Conservation (phyloP, 345 rosid species). For the Rhodamnia rubescens region DNA sequence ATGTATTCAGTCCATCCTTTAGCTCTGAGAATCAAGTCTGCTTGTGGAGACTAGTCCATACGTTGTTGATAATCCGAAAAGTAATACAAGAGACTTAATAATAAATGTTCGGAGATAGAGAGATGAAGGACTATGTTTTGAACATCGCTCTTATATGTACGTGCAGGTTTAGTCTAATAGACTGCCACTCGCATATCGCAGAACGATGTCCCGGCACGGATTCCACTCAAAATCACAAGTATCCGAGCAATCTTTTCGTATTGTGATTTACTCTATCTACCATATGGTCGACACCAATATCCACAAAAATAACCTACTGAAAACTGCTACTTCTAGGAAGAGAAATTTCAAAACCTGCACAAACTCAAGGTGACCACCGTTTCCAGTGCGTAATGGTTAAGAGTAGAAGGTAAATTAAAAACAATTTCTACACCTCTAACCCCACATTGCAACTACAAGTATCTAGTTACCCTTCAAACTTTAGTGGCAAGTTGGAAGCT, state of each 20-base stretch:
- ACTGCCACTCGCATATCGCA: neutral
- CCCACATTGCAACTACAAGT: neutral
- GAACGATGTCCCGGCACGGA: neutral
- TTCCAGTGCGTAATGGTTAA: neutral
- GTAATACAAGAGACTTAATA: neutral
- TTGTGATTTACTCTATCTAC: neutral
- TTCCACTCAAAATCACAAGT: neutral
- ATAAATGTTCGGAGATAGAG: neutral
- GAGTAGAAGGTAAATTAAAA: neutral
- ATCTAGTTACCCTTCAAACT: neutral
- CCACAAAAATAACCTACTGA: neutral
- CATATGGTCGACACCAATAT: neutral
- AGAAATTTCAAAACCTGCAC: neutral
- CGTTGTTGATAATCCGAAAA: neutral
- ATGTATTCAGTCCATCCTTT: no score
- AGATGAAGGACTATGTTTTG: neutral
- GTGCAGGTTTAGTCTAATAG: neutral
- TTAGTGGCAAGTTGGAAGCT: neutral
- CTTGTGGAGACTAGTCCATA: no score
- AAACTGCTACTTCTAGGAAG: neutral
- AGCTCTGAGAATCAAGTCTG: no score
- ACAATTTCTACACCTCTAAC: neutral
- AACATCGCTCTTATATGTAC: neutral
- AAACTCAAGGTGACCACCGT: neutral
- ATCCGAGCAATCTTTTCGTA: neutral